Evolutionary conservation across 495 filamentous ascomycete genomes (phyloP).

Genomic region (Articulospora tetracladia): DNA sequence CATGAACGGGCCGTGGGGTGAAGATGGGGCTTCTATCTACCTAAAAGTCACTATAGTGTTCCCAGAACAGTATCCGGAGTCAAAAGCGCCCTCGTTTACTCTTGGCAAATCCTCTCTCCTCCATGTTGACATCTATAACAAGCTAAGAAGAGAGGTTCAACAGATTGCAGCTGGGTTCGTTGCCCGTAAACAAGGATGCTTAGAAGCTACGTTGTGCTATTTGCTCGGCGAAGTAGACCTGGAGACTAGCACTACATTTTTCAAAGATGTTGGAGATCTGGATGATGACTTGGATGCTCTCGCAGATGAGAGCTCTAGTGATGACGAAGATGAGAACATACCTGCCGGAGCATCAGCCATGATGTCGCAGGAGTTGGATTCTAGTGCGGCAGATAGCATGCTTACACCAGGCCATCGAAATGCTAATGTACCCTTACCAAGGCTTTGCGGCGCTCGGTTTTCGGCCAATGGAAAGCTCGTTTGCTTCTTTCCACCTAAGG

Average conservation of each 20-base stretch:
- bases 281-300: conserved; percentile 56
- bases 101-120: conserved; percentile 79
- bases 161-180: conserved; percentile 67
- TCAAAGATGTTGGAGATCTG: conserved; percentile 54
- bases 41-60: conserved; percentile 79
- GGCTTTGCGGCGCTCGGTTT: conserved; percentile 72
- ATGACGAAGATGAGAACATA: conserved; percentile 73
- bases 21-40: conserved; percentile 64
- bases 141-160: conserved; percentile 62
- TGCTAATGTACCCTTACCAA: conserved; percentile 72
- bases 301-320: conserved; percentile 71
- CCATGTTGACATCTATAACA: conserved; percentile 60
- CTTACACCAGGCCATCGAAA: conserved; percentile 61
- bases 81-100: conserved; percentile 59
- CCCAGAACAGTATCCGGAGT: conserved; percentile 70
- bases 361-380: conserved; percentile 53
- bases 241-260: conserved; percentile 67
- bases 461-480: conserved; percentile 73
- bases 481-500: conserved; percentile 84
- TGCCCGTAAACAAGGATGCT: conserved; percentile 65
- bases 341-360: conserved; percentile 44
- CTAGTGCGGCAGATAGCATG: conserved; percentile 41
- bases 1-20: conserved; percentile 83
- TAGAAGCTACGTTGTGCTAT: conserved; percentile 80
- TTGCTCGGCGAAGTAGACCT: conserved; percentile 79